Evolutionary conservation across 176 grass and related monocot genomes (phyloP), one percentile per base, ranked within the genome.

Genomic region (Elymus sibiricus): DNA sequence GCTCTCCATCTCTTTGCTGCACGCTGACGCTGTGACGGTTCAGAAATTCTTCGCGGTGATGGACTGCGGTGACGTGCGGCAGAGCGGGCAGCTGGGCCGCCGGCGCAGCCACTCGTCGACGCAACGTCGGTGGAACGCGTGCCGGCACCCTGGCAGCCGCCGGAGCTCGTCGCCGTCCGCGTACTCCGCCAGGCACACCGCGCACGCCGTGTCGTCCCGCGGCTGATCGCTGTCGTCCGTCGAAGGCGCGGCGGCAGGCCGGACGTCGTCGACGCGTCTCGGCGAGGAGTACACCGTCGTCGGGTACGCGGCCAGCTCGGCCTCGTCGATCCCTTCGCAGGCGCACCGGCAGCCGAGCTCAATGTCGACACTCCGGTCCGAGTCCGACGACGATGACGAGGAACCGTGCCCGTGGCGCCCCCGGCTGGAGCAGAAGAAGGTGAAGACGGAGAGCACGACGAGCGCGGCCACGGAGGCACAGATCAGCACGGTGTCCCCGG

Each of bases 91-190:
- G n/a, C n/a, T n/a, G n/a, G n/a, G n/a, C n/a, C n/a, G n/a, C n/a
- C n/a, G n/a, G 37, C 72, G 69, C 80, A 94, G 86, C 92, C 92
- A 94, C 51, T 25, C 84, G 64, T 86, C 92, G 28, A 91, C 38
- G 89, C 92, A 94, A 44, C 31, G 27, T 12, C 65, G 67, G 70
- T 94, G 92, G 80, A 91, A 94, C 51, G 75, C 42, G 77, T 94
- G 92, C 7, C 81, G 42, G 84, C 92, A 94, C 2, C 62, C 85
- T 46, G 87, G 84, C 51, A 94, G 42, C 68, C 11, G 51, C 42
- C 86, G 74, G 25, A 90, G 89, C 86, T 86, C 89, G 27, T 90
- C 89, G 27, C 73, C 79, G 34, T 77, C 83, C 3, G 16, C 64
- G 79, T 91, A 89, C 7, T 90, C 86, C 75, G 42, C 80, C 24